Conservation (phyloP, 208 protist genomes). For the Crithidia mellificae region DNA sequence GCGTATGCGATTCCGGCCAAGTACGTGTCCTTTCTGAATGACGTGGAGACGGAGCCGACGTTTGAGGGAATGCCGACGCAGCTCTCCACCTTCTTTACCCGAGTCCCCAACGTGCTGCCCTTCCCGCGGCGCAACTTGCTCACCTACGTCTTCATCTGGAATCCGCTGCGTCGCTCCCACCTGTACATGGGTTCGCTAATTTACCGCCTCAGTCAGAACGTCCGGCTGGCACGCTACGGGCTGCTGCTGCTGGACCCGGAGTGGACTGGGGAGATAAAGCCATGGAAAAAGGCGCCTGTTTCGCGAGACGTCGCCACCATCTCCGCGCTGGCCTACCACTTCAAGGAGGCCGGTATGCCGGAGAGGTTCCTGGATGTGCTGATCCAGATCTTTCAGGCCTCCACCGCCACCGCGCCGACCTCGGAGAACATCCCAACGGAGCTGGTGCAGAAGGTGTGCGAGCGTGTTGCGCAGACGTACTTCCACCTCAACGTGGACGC, state of each 20-base stretch:
- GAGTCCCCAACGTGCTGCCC: constrained; percentile 7
- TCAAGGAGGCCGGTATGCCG: background rate
- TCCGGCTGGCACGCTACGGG: constrained; percentile 25
- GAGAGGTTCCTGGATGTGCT: constrained; percentile 21
- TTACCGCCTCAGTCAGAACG: constrained; percentile 3
- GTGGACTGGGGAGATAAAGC: constrained; percentile 22
- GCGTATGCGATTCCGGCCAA: constrained; percentile 25
- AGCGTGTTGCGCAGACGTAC: background rate
- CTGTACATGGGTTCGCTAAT: constrained; percentile 16
- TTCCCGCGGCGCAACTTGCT: constrained; percentile 29
- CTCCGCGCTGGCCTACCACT: constrained; percentile 23
- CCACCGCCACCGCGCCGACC: background rate
- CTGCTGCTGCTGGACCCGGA: constrained; percentile 23
- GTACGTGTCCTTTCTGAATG: constrained; percentile 36
- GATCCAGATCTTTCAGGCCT: constrained; percentile 13
- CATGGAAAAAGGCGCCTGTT: background rate
- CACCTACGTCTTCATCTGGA: constrained; percentile 27
- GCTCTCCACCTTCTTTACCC: constrained; percentile 16
- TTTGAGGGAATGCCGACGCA: constrained; percentile 17
- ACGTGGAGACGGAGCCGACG: constrained; percentile 36
- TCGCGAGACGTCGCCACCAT: constrained; percentile 24
- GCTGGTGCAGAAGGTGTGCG: constrained; percentile 14
- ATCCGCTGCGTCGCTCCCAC: constrained; percentile 13
- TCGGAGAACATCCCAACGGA: constrained; percentile 5
- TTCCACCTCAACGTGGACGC: constrained; percentile 24